These are phyloP conservation scores for Epichloe sp. DNA, from an alignment of 2,329 filamentous ascomycete genomes.

Conservation along the genomic window DNA sequence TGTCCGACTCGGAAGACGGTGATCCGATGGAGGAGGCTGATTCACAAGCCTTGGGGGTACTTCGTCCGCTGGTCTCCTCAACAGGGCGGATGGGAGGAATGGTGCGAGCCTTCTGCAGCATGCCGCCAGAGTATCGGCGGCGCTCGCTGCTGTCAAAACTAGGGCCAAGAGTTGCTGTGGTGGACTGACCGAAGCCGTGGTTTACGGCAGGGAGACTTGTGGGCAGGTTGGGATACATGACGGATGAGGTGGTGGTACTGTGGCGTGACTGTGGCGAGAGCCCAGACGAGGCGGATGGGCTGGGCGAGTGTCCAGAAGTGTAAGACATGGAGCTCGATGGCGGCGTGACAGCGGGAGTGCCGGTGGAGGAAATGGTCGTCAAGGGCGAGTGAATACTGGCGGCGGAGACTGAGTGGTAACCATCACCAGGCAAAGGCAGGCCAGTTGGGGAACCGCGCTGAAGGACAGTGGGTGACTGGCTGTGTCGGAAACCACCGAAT, in stretches of 20 bases:
- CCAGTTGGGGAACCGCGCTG: conserved; percentile 22
- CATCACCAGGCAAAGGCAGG: conserved; percentile 22
- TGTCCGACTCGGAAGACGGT: conserved; percentile 41
- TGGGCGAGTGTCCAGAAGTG: conserved; percentile 63
- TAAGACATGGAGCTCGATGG: conserved; percentile 66
- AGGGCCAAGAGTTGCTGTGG: conserved; percentile 58
- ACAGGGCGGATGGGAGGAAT: conserved; percentile 26
- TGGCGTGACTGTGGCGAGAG: conserved; percentile 55
- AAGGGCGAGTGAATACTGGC: conserved; percentile 50
- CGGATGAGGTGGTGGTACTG: conserved; percentile 43
- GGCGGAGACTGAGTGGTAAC: conserved; percentile 31
- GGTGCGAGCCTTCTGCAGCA: conserved; percentile 47
- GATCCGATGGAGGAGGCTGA: conserved; percentile 36
- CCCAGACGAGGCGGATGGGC: conserved; percentile 50
- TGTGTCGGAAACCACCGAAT: conserved; percentile 44
- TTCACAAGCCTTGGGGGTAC: conserved; percentile 31
- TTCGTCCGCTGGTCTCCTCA: conserved; percentile 24
- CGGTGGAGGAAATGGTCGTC: conserved; percentile 44
- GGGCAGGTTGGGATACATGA: conserved; percentile 60
- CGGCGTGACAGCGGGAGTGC: conserved; percentile 66
- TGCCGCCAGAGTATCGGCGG: conserved; percentile 52
- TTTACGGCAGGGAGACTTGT: conserved; percentile 46
- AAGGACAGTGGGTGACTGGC: conserved; percentile 36
- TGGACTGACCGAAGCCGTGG: conserved; percentile 55
- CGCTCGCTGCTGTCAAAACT: conserved; percentile 51